phyloP scores from a whole-genome alignment of 2,329 filamentous ascomycete genomes.

The Alternaria viburni region DNA sequence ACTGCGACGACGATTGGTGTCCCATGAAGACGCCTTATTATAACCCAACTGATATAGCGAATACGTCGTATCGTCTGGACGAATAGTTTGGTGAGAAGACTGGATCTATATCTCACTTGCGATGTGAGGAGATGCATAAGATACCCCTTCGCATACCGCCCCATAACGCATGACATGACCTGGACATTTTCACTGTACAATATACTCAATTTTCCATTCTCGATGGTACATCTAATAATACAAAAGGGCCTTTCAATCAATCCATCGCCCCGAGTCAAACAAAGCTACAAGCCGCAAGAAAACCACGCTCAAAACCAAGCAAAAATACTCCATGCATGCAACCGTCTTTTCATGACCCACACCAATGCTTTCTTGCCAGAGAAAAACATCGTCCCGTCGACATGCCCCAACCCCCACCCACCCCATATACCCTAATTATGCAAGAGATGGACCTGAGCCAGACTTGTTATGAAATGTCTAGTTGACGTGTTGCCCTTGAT shows the following conservation, averaged over 20 bases:
- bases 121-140: not conserved
- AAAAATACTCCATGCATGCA: not conserved
- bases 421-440: not conserved
- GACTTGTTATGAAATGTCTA: not conserved
- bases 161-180: not conserved
- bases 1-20: not conserved
- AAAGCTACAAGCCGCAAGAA: not conserved
- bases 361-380: not conserved
- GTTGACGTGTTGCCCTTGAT: not conserved
- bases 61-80: not conserved
- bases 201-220: not conserved
- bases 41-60: not conserved
- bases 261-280: not conserved
- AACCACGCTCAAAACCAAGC: not conserved
- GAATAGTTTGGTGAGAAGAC: not conserved
- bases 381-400: not conserved
- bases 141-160: not conserved
- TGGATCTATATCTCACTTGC: not conserved
- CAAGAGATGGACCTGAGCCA: not conserved
- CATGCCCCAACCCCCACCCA: not conserved
- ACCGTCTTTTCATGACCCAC: not conserved
- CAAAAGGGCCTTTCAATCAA: not conserved
- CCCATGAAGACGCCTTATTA: not conserved
- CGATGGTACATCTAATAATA: not conserved
- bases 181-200: not conserved